phyloP scores from a whole-genome alignment of 306 rosid species.

The Inga laurina region DNA sequence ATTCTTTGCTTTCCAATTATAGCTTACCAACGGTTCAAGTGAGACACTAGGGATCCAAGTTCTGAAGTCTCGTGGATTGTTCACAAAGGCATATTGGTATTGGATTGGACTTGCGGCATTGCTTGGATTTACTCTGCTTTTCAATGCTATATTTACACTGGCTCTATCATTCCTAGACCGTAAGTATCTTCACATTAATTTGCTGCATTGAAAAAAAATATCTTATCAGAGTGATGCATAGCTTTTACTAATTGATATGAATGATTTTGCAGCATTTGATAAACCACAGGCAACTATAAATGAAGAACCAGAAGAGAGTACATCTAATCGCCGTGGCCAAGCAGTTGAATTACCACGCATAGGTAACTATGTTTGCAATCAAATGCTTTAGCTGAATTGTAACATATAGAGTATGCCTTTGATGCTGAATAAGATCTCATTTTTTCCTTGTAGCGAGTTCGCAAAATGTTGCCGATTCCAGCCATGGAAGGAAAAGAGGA shows the following conservation, averaged over 20 bases:
- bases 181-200: constrained; percentile 27
- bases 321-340: not conserved
- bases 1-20: constrained; percentile 6
- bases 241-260: constrained; percentile 2
- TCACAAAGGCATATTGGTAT: constrained; percentile 50
- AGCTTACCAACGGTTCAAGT: constrained; percentile 19
- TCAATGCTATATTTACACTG: constrained; percentile 25
- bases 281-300: constrained; percentile 37
- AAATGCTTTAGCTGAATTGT: not conserved
- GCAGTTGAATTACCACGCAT: constrained; percentile 42
- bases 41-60: not conserved
- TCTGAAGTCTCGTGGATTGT: constrained; percentile 38
- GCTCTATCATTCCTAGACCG: constrained; percentile 43
- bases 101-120: constrained; percentile 54
- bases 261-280: constrained; percentile 50
- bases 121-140: constrained; percentile 33
- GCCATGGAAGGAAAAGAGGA: constrained; percentile 45
- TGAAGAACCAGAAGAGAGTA: constrained; percentile 37
- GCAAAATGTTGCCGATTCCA: constrained; percentile 23
- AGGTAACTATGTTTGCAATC: constrained; percentile 33
- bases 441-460: constrained; percentile 41
- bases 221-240: not conserved
- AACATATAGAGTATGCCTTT: not conserved
- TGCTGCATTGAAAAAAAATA: not conserved
- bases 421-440: constrained; percentile 7